Evolutionary conservation across 2,329 filamentous ascomycete genomes (phyloP), one percentile per base, ranked within the genome.

Genomic region (Fusarium kyushuense): DNA sequence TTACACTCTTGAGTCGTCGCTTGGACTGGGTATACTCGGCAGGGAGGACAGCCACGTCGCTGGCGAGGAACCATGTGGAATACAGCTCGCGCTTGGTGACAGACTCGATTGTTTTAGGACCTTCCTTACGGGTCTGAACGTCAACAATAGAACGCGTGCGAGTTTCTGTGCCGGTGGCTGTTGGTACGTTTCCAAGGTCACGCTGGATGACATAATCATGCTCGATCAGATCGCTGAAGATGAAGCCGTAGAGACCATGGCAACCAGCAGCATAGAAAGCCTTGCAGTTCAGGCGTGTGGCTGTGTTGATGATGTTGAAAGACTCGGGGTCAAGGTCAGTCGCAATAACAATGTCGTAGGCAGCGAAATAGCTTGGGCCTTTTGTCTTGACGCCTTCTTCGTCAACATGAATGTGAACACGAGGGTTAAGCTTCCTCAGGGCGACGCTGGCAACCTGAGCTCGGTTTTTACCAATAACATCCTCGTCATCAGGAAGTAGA

Each of bases 31-130:
- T 73, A 72, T 94, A 91, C 41, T 95, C 91, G 3, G 86, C 84
- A 0, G 87, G 84, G 14, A 99, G 85, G 11, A 87, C 86, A 11
- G 93, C 93, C 12, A 89, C 88, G 76, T 96, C 87, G 54, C 85
- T 95, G 62, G 92, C 92, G n/a, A 97, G 87, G 67, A 93, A 86
- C 79, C 96, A 91, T 1, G 94, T 94, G 5, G 92, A 93, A 83
- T 97, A 99, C 2, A 91, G 83, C 77, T 99, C 96, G 67, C 92
- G 89, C 83, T 98, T 98, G 53, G 92, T 96, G 61, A 99, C 94
- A 70, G 93, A 86, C 78, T 99, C 96, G 54, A 92, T 87, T 29
- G 84, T 84, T 79, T 93, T 95, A 55, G 72, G 67, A 59, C 89
- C 87, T 69, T 92, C 88, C 63, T 88, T 87, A 72, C 90, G 92